Conservation (phyloP, 1,284 basidiomycete species). For the Stygiomarasmius scandens region DNA sequence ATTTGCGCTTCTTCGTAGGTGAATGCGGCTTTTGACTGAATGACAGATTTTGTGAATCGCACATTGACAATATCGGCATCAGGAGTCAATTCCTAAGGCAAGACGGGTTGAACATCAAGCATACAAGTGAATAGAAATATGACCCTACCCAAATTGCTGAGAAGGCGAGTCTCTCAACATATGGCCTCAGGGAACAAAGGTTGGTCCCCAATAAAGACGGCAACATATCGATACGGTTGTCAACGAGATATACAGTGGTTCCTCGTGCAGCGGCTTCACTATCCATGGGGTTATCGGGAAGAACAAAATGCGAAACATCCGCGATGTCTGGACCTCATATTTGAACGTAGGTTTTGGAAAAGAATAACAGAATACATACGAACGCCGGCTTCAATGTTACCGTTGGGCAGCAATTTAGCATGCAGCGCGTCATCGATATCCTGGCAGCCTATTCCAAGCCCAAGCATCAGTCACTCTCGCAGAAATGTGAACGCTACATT, state of each 20-base stretch:
- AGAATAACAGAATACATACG: slow-evolving; percentile 63
- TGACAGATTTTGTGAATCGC: slow-evolving; percentile 94
- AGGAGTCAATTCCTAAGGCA: slow-evolving; percentile 75
- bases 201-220: slow-evolving; percentile 95
- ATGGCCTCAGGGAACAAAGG: slow-evolving; percentile 90
- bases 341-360: neutral
- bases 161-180: slow-evolving; percentile 95
- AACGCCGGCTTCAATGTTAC: slow-evolving; percentile 97
- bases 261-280: slow-evolving; percentile 93
- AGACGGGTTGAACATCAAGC: slow-evolving; percentile 10
- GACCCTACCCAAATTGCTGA: slow-evolving; percentile 90
- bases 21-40: slow-evolving; percentile 95
- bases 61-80: slow-evolving; percentile 91
- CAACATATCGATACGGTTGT: slow-evolving; percentile 99
- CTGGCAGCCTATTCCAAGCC: slow-evolving; percentile 74
- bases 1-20: slow-evolving; percentile 97
- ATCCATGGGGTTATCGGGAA: slow-evolving; percentile 95
- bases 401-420: slow-evolving; percentile 86
- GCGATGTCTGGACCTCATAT: slow-evolving; percentile 79
- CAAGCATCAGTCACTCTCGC: neutral
- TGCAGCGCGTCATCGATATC: slow-evolving; percentile 99
- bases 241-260: slow-evolving; percentile 97
- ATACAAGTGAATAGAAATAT: slow-evolving; percentile 1
- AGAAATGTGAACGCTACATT: slow-evolving; percentile 27
- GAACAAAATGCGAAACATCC: slow-evolving; percentile 97